Percentiles rank a stretch among this genome's conserved stretches.
Evolutionary conservation across 306 rosid species (phyloP).

Genomic region (Prunus fruticosa): DNA sequence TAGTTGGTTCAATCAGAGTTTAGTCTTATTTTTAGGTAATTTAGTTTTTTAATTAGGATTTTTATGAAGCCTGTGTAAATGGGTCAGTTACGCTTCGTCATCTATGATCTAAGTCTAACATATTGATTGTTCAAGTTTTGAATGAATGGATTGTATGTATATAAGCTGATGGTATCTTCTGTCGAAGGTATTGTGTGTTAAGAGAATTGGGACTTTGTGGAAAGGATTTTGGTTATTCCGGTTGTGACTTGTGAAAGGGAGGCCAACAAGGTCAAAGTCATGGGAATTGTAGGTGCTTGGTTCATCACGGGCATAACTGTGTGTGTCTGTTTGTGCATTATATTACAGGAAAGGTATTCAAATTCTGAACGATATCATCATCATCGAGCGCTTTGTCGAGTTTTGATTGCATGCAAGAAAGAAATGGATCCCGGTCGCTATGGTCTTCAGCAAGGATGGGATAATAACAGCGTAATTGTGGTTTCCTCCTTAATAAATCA

Average conservation of each 20-base stretch:
- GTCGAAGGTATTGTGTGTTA: neutral
- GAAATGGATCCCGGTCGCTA: conserved; percentile 98
- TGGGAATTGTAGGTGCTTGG: conserved; percentile 69
- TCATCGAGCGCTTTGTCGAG: conserved; percentile 34
- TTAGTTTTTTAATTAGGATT: neutral
- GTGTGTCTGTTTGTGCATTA: conserved; percentile 73
- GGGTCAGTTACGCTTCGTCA: neutral
- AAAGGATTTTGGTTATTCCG: conserved; percentile 49
- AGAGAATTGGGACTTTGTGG: conserved; percentile 28
- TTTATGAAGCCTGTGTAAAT: neutral
- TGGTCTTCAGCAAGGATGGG: conserved; percentile 98
- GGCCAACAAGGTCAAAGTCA: conserved; percentile 50
- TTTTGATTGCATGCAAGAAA: conserved; percentile 56
- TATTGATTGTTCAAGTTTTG: neutral
- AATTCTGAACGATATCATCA: conserved; percentile 38
- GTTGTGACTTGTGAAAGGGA: conserved; percentile 41
- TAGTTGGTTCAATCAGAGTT: conserved; percentile 3
- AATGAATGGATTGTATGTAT: neutral
- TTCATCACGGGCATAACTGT: conserved; percentile 69
- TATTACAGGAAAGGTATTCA: conserved; percentile 78
- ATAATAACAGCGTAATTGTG: conserved; percentile 99
- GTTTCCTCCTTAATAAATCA: conserved; percentile 99
- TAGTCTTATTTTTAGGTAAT: neutral
- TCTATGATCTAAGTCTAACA: neutral
- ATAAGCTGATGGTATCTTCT: neutral